These are phyloP conservation scores for Starmerella stigmatis DNA, from an alignment of 805 yeast genomes.

Conservation along the genomic window DNA sequence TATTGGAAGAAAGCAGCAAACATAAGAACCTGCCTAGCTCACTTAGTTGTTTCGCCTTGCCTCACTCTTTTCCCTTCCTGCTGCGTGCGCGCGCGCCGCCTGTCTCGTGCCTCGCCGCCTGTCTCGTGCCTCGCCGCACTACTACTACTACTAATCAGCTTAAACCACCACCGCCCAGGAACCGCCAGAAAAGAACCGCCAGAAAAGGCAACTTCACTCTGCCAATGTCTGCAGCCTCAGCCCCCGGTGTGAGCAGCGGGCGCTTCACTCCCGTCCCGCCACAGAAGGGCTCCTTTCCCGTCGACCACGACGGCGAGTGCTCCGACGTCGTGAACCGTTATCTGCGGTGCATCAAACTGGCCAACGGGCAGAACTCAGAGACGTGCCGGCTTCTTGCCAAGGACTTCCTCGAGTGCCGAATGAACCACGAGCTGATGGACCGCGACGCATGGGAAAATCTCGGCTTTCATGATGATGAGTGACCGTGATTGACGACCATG, in stretches of 20 bases:
- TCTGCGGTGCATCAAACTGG: slow-evolving; percentile 64
- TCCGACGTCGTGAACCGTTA: slow-evolving; percentile 62
- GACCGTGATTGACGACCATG: neutral
- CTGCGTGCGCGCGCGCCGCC: no score
- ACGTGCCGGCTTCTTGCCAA: slow-evolving; percentile 81
- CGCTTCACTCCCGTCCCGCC: slow-evolving; percentile 69
- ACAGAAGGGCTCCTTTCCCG: slow-evolving; percentile 89
- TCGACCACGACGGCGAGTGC: slow-evolving; percentile 84
- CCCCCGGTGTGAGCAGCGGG: slow-evolving; percentile 26
- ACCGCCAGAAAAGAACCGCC: neutral
- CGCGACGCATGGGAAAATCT: slow-evolving; percentile 49
- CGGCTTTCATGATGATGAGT: slow-evolving; percentile 32
- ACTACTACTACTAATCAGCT: neutral
- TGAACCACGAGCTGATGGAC: slow-evolving; percentile 66
- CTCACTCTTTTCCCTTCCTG: no score
- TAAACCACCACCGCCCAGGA: neutral
- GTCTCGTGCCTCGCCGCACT: neutral
- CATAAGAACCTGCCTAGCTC: no score
- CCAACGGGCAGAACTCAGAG: slow-evolving; percentile 77
- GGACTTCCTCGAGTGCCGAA: slow-evolving; percentile 70
- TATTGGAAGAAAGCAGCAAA: no score
- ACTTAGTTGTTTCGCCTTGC: no score
- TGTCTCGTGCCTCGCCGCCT: no score
- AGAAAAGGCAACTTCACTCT: neutral
- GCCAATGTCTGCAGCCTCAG: slow-evolving; percentile 29